Evolutionary conservation across 192 early-diverging fungal species (phyloP), one percentile per base, ranked within the genome.

Genomic region (Helicostylum pulchrum): DNA sequence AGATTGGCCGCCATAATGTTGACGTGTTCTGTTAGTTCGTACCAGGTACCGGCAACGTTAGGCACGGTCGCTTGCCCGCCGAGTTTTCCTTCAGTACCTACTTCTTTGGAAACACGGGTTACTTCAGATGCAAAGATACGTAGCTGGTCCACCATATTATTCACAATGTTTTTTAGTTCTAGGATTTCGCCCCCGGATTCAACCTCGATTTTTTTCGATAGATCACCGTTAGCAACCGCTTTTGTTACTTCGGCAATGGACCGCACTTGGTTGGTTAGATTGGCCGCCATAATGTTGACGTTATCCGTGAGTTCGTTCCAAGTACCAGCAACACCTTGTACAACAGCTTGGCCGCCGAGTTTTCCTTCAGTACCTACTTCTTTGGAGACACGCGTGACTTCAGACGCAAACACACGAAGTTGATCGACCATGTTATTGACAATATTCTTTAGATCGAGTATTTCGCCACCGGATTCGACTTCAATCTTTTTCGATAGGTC

Each of bases 331-430:
- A n/a, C 0, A 86, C 75, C 65, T 70, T 83, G 49, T 74, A 67
- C 11, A 85, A 78, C 10, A 78, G 73, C 86, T 68, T 85, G 86
- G 0, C 78, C 81, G 5, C 87, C 89, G 7, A 90, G 65, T 34
- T 73, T 75, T 3, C 89, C 89, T 50, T 86, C 80, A 7, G 85
- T 88, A n/a, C 89, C 89, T 19, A 90, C 89, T 69, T 88, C 85
- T 7, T 73, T 73, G 1, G 89, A 83, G 0, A 91, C 87, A 34
- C 89, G 81, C 0, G 85, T 85, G 1, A 89, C 86, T 64, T 89
- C 88, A 0, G 74, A 49, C 0, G 88, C 81, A 68, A 89, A 88
- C 0, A 61, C 68, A 63, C 65, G 65, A 4, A 79, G 21, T n/a
- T 72, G 58, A 61, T 79, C 80, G 7, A 87, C 85, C 76, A 87